phyloP scores from a whole-genome alignment of 2,329 filamentous ascomycete species.

The Talaromyces sp. region DNA sequence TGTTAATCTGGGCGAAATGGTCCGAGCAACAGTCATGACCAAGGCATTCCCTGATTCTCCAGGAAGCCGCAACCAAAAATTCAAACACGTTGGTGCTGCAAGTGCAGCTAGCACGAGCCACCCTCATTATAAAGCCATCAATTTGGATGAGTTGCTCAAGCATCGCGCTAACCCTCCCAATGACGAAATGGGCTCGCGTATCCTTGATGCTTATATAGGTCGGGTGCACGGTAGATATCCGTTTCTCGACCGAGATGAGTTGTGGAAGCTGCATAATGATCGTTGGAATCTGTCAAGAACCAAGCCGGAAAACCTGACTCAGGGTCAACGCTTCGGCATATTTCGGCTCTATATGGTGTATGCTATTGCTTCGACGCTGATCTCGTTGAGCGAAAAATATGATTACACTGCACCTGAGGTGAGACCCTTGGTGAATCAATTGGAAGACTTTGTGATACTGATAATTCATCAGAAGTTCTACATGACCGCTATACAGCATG shows the following conservation, averaged over 20 bases:
- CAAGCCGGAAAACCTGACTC: conserved; percentile 34
- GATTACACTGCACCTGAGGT: conserved; percentile 44
- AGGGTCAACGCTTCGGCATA: conserved; percentile 43
- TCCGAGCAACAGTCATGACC: conserved; percentile 54
- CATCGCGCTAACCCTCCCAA: conserved; percentile 46
- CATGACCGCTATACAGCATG: conserved; percentile 48
- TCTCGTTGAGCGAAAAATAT: conserved; percentile 48
- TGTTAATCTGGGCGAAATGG: conserved; percentile 51
- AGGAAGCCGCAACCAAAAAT: not conserved
- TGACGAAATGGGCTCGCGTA: conserved; percentile 44
- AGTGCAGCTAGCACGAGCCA: conserved; percentile 20
- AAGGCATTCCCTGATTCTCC: conserved; percentile 42
- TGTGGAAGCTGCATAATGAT: conserved; percentile 45
- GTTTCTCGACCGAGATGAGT: conserved; percentile 46
- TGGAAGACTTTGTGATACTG: not conserved
- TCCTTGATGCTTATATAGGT: conserved; percentile 46
- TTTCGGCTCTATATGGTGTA: conserved; percentile 54
- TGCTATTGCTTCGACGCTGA: conserved; percentile 50
- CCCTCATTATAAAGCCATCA: conserved; percentile 26
- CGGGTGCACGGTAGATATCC: conserved; percentile 50
- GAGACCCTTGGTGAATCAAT: not conserved
- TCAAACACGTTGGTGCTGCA: not conserved
- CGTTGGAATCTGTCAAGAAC: conserved; percentile 38
- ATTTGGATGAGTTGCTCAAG: conserved; percentile 42
- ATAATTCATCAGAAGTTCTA: conserved; percentile 43